Evolutionary conservation across 768 basidiomycete species (phyloP), one percentile per base, ranked within the genome.

Genomic region (Nevesoporus exiguus): DNA sequence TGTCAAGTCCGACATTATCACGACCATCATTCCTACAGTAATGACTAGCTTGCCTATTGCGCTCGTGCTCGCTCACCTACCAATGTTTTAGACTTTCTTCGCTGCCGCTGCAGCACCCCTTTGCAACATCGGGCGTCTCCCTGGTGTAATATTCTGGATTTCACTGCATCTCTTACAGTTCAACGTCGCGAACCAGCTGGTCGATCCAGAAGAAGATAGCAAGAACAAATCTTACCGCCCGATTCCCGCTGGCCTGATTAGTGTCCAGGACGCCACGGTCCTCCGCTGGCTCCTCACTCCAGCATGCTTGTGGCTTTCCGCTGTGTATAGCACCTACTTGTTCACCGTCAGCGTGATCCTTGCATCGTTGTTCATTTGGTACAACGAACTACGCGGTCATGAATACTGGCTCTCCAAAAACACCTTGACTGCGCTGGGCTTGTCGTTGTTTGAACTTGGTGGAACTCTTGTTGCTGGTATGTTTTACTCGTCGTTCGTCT

Each of bases 101-200:
- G 65, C 75, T 5, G 41, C 41, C 1, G 63, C 66, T 5, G 63
- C 72, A 0, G 74, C 75, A 3, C 74, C 76, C 2, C 50, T 72
- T 1, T 61, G 59, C 21, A 56, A 60, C 31, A 7, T 62, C 25
- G 42, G 44, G 3, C 62, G 49, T 0, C 40, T 73, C 5, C 50
- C 66, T 13, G 62, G 72, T 31, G 64, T 71, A 13, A 59, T 75
- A 34, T 59, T 74, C 34, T 80, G 79, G 79, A 73, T 77, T 11
- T 78, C 73, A 71, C 55, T 78, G 6, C 79, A 80, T 56, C 67
- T 78, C 27, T 65, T 80, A 7, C 76, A 77, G 37, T 77, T 75
- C 66, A 68, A 74, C 47, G 65, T 74, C 17, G 66, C 76, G 8
- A 80, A 80, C 50, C 79, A 80, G 59, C 59, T 68, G 13, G 61